phyloP scores from a whole-genome alignment of 164 flowering plant species.

The Malania oleifera region DNA sequence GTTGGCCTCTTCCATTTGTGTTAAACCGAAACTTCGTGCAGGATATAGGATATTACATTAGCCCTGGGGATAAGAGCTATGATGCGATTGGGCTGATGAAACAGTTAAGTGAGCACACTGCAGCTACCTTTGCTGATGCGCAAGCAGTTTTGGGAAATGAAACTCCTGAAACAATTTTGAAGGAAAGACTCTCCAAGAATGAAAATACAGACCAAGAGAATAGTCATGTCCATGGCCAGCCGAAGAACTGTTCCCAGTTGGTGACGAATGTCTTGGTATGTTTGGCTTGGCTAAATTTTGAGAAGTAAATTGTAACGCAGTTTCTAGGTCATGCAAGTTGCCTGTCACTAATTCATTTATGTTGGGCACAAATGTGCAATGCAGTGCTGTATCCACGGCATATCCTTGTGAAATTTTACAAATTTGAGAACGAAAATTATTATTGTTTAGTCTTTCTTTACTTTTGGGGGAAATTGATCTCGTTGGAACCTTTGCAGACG shows the following conservation, averaged over 20 bases:
- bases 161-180: constrained; percentile 39
- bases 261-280: constrained; percentile 45
- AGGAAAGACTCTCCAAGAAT: constrained; percentile 15
- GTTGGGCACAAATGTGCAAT: too few relatives aligned
- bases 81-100: constrained; percentile 10
- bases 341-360: too few relatives aligned
- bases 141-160: constrained; percentile 65
- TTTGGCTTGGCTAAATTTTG: background rate
- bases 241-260: constrained; percentile 20
- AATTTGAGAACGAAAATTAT: background rate
- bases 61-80: constrained; percentile 3
- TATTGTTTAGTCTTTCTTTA: background rate
- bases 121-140: constrained; percentile 5
- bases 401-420: too few relatives aligned
- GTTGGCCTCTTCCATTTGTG: background rate
- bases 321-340: too few relatives aligned
- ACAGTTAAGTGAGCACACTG: constrained; percentile 6
- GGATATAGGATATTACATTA: constrained; percentile 2
- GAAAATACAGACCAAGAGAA: constrained; percentile 21
- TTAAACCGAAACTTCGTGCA: background rate
- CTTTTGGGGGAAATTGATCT: background rate
- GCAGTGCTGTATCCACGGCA: too few relatives aligned
- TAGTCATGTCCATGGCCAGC: constrained; percentile 17
- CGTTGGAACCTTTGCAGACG: constrained; percentile 35
- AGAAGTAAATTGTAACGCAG: background rate